Percentiles rank a stretch among this genome's conserved stretches.
These are phyloP conservation scores for Sporothrix dimorphospora DNA, from an alignment of 2,329 filamentous ascomycete species.

Conservation along the genomic window DNA sequence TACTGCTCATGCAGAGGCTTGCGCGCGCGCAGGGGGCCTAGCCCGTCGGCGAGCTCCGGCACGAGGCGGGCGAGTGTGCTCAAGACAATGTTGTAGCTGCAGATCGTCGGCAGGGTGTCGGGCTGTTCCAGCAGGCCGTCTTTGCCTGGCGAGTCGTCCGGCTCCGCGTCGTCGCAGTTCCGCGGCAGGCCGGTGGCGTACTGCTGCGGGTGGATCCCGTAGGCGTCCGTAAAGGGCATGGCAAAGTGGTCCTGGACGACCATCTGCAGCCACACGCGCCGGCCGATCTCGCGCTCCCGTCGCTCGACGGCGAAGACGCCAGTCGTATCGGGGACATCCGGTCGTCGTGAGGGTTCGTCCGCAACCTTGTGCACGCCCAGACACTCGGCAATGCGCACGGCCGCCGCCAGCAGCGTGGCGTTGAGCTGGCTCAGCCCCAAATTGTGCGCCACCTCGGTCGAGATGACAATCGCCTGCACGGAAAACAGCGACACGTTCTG, in stretches of 20 bases:
- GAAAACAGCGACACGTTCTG: slow-evolving; percentile 39
- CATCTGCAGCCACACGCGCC: slow-evolving; percentile 44
- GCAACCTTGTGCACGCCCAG: slow-evolving; percentile 35
- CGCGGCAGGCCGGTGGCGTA: slow-evolving; percentile 40
- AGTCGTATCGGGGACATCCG: neutral
- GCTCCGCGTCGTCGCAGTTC: slow-evolving; percentile 40
- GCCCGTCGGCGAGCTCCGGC: slow-evolving; percentile 39
- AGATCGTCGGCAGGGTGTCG: slow-evolving; percentile 32
- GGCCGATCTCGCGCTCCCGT: slow-evolving; percentile 41
- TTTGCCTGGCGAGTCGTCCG: slow-evolving; percentile 29
- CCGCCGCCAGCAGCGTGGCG: slow-evolving; percentile 42
- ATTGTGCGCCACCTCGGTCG: slow-evolving; percentile 44
- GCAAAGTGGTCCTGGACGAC: slow-evolving; percentile 45
- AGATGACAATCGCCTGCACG: slow-evolving; percentile 45
- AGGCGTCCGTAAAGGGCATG: slow-evolving; percentile 44
- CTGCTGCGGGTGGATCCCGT: slow-evolving; percentile 42
- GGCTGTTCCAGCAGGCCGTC: slow-evolving; percentile 34
- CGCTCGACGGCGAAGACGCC: slow-evolving; percentile 16
- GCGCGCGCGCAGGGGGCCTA: slow-evolving; percentile 40
- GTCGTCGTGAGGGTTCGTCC: slow-evolving; percentile 5
- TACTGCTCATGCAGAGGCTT: slow-evolving; percentile 40
- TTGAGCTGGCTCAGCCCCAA: slow-evolving; percentile 42
- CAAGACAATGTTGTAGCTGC: slow-evolving; percentile 38
- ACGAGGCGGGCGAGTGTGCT: slow-evolving; percentile 40
- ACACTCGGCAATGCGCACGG: slow-evolving; percentile 42